Evolutionary conservation across 495 filamentous ascomycete species (phyloP), one percentile per base, ranked within the genome.

Genomic region (Acidomyces sp.): DNA sequence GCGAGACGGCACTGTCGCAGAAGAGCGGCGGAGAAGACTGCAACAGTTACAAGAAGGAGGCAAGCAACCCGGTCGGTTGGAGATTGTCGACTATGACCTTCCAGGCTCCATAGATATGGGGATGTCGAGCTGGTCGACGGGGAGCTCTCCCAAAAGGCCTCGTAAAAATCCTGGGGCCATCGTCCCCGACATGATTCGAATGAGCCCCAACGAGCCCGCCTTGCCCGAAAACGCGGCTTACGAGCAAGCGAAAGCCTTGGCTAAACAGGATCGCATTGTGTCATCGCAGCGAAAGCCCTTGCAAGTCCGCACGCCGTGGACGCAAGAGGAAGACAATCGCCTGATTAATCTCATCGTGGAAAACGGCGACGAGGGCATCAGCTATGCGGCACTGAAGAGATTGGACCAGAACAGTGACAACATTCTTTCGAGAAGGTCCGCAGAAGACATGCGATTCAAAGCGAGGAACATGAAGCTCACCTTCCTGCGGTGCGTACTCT

Each of bases 381-480:
- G 65, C 29, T 82, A 74, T 67, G 57, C 64, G 16, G 22, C 42
- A 0, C 71, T 81, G 25, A 63, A 71, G 42, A 58, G 16, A 10
- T 3, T 13, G 11, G 52, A 55, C 24, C 10, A 24, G 7, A 2
- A 1, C 1, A 39, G 39, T 12, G 26, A 13, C 5, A 16, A 41
- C 23, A 19, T 27, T 9, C 27, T 46, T 5, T 12, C 6, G 17
- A 1, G 13, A 9, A 28, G 48, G 19, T 21, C 12, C 12, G 37
- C 48, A 6, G 48, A 51, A 34, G 43, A 46, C 24, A 32, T 51
- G 26, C 22, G 48, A 6, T 51, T 51, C 37, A 51, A 51, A 30
- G 48, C 48, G 24, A 20, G 48, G 37, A 51, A 51, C 19, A 46
- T 51, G 48, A 51, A 51, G 48, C 10, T 19, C 19, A 37, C 15